Evolutionary conservation across 306 rosid genomes (phyloP).

Genomic region (Albizia julibrissin): DNA sequence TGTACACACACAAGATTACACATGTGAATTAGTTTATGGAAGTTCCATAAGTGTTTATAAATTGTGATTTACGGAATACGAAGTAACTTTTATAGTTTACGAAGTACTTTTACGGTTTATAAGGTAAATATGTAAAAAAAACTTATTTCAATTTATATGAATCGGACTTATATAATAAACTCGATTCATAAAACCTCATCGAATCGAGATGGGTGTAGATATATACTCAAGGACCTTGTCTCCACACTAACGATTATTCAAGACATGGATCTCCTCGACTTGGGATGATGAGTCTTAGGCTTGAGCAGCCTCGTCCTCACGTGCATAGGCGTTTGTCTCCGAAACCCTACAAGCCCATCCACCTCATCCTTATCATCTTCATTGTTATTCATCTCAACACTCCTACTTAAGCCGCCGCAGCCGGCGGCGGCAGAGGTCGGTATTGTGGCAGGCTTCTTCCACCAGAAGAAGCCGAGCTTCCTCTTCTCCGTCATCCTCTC

Average conservation of each 20-base stretch:
- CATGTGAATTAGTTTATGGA: no score
- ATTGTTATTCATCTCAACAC: conserved; percentile 22
- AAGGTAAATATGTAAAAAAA: no score
- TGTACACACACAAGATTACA: no score
- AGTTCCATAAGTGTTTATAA: no score
- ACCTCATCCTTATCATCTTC: conserved; percentile 31
- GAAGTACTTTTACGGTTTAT: no score
- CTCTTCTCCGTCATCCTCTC: conserved; percentile 58
- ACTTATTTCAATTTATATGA: no score
- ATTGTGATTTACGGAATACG: no score
- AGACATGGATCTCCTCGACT: conserved; percentile 81
- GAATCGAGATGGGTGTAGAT: no score
- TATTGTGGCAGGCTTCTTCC: conserved; percentile 59
- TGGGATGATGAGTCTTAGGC: conserved; percentile 50
- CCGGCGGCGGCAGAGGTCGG: neutral
- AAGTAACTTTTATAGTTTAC: no score
- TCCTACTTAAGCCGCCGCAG: conserved; percentile 28
- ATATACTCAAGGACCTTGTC: neutral
- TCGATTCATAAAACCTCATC: no score
- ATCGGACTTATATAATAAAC: no score
- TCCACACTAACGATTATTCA: neutral
- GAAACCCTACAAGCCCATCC: conserved; percentile 41
- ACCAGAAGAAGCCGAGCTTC: conserved; percentile 57
- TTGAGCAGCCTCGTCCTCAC: conserved; percentile 54
- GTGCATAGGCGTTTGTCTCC: conserved; percentile 58